Conservation (phyloP, 1,284 basidiomycete species). For the Hortiboletus rubellus region DNA sequence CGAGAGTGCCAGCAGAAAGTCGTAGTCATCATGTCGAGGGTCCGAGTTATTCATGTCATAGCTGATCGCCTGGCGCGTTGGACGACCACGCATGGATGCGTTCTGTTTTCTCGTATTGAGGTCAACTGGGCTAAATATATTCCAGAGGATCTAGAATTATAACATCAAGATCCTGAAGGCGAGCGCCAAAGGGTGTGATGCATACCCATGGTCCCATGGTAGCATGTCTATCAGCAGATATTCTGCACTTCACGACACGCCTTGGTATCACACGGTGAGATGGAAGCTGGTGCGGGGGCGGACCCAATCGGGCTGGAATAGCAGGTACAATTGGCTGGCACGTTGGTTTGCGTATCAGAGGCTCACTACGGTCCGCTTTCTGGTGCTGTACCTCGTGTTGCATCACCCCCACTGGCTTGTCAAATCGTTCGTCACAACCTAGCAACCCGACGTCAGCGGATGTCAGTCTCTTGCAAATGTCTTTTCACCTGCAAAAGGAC, state of each 20-base stretch:
- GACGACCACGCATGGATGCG: slow-evolving; percentile 34
- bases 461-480: background rate
- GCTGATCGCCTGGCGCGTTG: slow-evolving; percentile 16
- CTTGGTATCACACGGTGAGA: slow-evolving; percentile 49
- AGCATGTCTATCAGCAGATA: slow-evolving; percentile 50
- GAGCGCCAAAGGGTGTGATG: background rate
- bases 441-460: slow-evolving; percentile 6
- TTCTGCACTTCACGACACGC: slow-evolving; percentile 42
- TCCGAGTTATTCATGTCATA: slow-evolving; percentile 15
- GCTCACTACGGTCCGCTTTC: slow-evolving; percentile 37
- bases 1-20: slow-evolving; percentile 44
- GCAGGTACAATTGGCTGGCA: slow-evolving; percentile 37
- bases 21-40: slow-evolving; percentile 41
- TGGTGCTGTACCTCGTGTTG: slow-evolving; percentile 28
- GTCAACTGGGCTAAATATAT: slow-evolving; percentile 46
- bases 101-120: slow-evolving; percentile 38
- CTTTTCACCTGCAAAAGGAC: slow-evolving; percentile 31
- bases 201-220: slow-evolving; percentile 55
- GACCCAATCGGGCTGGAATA: slow-evolving; percentile 32
- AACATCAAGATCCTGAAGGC: slow-evolving; percentile 1
- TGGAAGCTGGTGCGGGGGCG: slow-evolving; percentile 43
- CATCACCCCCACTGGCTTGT: slow-evolving; percentile 32
- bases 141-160: slow-evolving; percentile 42
- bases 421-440: slow-evolving; percentile 30
- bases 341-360: slow-evolving; percentile 39